Conservation (phyloP, 108 stramenopile species). For the Craspedostauros australis region DNA sequence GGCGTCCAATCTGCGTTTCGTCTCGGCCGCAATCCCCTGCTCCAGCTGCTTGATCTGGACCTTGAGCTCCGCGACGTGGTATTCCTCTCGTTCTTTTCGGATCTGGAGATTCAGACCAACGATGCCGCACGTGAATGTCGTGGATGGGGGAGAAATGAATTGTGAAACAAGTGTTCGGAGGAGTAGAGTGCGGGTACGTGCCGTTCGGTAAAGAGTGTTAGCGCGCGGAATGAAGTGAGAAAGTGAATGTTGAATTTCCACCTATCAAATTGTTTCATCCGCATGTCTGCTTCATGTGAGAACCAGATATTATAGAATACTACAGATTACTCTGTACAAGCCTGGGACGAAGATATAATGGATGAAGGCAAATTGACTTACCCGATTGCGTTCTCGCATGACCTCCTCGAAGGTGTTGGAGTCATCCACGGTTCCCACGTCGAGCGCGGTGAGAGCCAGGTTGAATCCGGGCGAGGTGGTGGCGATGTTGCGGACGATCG, state of each 20-base stretch:
- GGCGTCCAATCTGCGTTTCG: constrained; percentile 74
- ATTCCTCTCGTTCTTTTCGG: constrained; percentile 76
- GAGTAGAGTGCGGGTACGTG: not conserved
- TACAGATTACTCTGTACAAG: no score
- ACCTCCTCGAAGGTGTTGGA: constrained; percentile 73
- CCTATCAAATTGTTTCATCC: not conserved
- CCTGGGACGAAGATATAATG: not conserved
- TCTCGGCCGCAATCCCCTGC: constrained; percentile 63
- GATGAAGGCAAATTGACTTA: constrained; percentile 8
- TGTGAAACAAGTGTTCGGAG: not conserved
- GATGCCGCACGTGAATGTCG: no score
- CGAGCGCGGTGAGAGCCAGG: no score
- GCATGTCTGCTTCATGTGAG: no score
- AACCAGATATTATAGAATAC: constrained; percentile 1
- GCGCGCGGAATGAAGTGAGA: not conserved
- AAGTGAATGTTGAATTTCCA: not conserved
- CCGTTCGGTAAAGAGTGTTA: not conserved
- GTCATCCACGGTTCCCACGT: no score
- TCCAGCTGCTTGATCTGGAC: constrained; percentile 67
- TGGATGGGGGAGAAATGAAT: not conserved
- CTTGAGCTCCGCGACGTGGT: constrained; percentile 66
- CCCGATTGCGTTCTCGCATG: constrained; percentile 63
- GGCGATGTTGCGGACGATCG: no score
- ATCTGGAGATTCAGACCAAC: no score
- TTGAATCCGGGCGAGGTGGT: no score